Base-by-base conservation (phyloP, 164 flowering plant genomes). In the Nymphaea thermarum region DNA sequence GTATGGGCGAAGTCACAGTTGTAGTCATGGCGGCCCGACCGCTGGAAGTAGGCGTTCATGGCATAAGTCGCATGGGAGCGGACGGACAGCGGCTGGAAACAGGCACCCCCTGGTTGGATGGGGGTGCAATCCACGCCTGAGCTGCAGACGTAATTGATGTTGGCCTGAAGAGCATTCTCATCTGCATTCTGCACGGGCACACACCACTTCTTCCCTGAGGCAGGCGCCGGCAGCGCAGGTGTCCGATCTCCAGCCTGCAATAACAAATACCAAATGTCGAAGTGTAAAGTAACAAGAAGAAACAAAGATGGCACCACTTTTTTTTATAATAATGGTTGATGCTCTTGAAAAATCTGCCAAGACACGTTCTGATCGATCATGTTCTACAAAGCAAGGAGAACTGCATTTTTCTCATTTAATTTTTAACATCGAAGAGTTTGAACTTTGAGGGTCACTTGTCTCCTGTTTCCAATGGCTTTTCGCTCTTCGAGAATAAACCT, bases 31-130 rank as follows among this genome's bases (percentile, higher is more conserved):
- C 81, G 85, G n/a, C 92, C 96, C 2, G 65, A 51, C 41, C 78
- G 62, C 66, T 87, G 90, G 69, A 80, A 90, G 73, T 76, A 93
- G 6, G 91, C 82, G 71, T 90, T 90, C 98, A 93, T 93, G 65
- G 83, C 85, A 68, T 78, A 93, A 3, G 89, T 65, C 0, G 97
- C 94, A 57, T 93, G 98, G 2, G 96, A 77, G 65, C 77, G 66
- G 8, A 86, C 66, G 3, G 78, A 80, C 72, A 87, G 73, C 8
- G 98, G 97, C 8, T 70, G 36, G 68, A 82, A 93, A 70, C 98
- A 93, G 6, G 84, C 60, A 66, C 97, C 97, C 42, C 92, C 96
- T 0, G 65, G 51, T 44, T 87, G 90, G n/a, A 93, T 84, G 2
- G 97, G 86, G 62, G 36, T 70, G 73, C 97, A 93, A 65, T 90